phyloP scores from a whole-genome alignment of 2,329 filamentous ascomycete genomes.

The Colletotrichum agaves region DNA sequence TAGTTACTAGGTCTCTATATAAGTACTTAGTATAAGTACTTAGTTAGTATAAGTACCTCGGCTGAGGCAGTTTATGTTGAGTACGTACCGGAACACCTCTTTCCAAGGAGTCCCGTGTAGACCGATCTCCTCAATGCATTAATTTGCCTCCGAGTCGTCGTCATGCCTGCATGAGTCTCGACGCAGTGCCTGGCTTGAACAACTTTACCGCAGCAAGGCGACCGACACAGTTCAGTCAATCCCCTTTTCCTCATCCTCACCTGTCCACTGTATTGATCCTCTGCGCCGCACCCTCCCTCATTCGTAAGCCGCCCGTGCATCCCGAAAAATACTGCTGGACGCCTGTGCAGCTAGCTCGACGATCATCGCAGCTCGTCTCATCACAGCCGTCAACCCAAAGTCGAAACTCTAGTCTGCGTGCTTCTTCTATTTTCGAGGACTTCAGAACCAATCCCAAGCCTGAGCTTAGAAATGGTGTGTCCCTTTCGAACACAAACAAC shows the following conservation, averaged over 20 bases:
- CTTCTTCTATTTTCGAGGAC: neutral
- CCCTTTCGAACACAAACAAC: neutral
- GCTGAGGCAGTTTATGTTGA: too few species aligned
- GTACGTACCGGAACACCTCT: neutral
- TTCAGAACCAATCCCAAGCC: neutral
- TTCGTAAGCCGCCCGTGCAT: neutral
- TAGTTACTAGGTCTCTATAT: too few species aligned
- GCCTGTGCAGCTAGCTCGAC: neutral
- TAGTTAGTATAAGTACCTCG: neutral
- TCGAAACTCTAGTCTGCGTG: neutral
- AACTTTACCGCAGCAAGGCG: conserved; percentile 5
- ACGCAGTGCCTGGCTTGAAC: neutral
- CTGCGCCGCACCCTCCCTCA: neutral
- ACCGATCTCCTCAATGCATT: neutral
- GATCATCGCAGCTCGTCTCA: neutral
- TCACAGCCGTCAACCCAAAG: neutral
- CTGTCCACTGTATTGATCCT: neutral
- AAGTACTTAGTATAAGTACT: too few species aligned
- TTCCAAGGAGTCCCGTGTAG: neutral
- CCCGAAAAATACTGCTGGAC: neutral
- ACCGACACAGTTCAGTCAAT: neutral
- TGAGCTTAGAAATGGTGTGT: neutral
- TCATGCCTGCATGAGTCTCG: conserved; percentile 18
- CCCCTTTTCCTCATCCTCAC: neutral
- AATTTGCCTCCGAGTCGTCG: conserved; percentile 22